These are phyloP conservation scores for Mortierella alpina DNA, from an alignment of 192 early-diverging fungal genomes.

Conservation along the genomic window DNA sequence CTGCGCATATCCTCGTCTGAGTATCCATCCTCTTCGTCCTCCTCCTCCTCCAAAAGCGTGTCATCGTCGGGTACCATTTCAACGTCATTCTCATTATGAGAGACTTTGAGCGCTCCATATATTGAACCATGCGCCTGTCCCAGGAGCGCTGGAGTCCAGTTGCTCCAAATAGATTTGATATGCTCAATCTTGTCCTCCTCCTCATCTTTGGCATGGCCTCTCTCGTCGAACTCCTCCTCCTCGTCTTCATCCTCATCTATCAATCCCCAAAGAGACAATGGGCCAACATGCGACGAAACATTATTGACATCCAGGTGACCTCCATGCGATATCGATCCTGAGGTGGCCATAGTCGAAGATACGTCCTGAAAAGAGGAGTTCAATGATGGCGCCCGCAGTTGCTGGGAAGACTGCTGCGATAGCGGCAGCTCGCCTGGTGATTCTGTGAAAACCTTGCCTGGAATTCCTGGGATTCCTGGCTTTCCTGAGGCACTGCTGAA, in stretches of 20 bases:
- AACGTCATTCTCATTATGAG: background rate
- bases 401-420: conserved; percentile 20
- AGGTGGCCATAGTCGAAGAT: conserved; percentile 26
- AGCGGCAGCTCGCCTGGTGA: conserved; percentile 30
- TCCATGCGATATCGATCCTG: conserved; percentile 6
- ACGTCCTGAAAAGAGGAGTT: conserved; percentile 10
- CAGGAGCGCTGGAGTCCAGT: conserved; percentile 10
- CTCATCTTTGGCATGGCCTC: background rate
- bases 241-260: conserved; percentile 28
- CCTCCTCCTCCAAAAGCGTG: conserved; percentile 19
- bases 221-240: background rate
- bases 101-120: background rate
- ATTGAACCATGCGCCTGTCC: background rate
- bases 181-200: background rate
- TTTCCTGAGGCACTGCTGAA: conserved; percentile 18
- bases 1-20: conserved; percentile 42
- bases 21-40: conserved; percentile 23
- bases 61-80: conserved; percentile 37
- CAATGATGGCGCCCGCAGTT: background rate
- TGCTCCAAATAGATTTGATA: conserved; percentile 26
- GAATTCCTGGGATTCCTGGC: background rate
- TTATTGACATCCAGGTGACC: background rate
- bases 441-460: conserved; percentile 18
- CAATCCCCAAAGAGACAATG: conserved; percentile 26
- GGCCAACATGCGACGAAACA: background rate